Conservation (phyloP, 2,329 filamentous ascomycete species). For the Fusarium newnesense region DNA sequence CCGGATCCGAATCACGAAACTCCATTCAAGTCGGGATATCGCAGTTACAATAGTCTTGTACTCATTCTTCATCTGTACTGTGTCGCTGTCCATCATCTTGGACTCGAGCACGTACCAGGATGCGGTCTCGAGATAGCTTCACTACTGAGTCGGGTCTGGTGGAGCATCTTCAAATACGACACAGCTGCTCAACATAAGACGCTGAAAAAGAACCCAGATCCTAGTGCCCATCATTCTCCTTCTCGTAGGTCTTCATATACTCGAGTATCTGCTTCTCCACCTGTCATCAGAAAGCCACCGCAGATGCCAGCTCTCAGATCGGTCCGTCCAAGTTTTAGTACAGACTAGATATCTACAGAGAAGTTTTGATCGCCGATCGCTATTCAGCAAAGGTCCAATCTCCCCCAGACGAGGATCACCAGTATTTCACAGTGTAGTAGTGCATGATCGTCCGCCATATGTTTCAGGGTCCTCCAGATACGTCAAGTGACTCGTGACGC, state of each 20-base stretch:
- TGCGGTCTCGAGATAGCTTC: slow-evolving; percentile 6
- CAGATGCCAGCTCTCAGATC: background rate
- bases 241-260: slow-evolving; percentile 16
- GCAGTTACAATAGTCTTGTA: background rate
- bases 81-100: slow-evolving; percentile 2
- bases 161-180: background rate
- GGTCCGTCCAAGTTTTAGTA: background rate
- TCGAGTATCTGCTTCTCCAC: slow-evolving; percentile 5
- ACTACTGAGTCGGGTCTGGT: slow-evolving; percentile 7
- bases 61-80: slow-evolving; percentile 1
- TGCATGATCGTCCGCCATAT: slow-evolving; percentile 1
- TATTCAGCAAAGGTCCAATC: slow-evolving; percentile 12
- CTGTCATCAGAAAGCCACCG: slow-evolving; percentile 8
- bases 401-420: slow-evolving; percentile 35
- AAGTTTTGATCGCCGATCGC: slow-evolving; percentile 22
- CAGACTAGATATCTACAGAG: slow-evolving; percentile 2
- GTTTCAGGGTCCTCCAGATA: slow-evolving; percentile 5
- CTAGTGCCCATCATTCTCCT: slow-evolving; percentile 8
- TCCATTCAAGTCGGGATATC: slow-evolving; percentile 1
- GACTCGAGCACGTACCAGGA: slow-evolving; percentile 15
- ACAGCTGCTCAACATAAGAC: background rate
- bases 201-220: slow-evolving; percentile 2
- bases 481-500: background rate
- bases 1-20: slow-evolving; percentile 8
- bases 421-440: slow-evolving; percentile 35